A percentile compares a stretch with the other conserved stretches of the same genome.
These are phyloP conservation scores for Talaromyces thailandensis DNA, from an alignment of 495 filamentous ascomycete genomes.

Conservation along the genomic window DNA sequence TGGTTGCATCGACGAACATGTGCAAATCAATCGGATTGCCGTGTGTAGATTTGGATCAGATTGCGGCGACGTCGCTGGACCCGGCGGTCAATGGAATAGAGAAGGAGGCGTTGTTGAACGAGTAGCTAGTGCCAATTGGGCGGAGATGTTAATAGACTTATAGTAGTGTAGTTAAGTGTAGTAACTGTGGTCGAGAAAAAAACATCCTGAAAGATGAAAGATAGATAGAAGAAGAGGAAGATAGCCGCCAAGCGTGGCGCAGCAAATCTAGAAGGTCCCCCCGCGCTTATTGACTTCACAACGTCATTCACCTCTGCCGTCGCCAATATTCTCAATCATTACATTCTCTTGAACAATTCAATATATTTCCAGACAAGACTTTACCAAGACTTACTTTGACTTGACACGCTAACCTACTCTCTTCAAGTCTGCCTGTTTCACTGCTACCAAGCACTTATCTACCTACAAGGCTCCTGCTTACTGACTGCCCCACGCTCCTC, in stretches of 20 bases:
- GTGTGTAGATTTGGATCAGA: conserved; percentile 23
- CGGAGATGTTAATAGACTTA: not conserved
- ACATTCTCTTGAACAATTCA: not conserved
- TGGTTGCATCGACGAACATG: conserved; percentile 7
- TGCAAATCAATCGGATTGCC: conserved; percentile 15
- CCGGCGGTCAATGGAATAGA: conserved; percentile 35
- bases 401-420: not conserved
- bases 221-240: not conserved
- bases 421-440: not conserved
- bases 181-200: not conserved
- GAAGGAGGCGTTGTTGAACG: conserved; percentile 36
- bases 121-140: conserved; percentile 35
- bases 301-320: not conserved
- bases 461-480: not conserved
- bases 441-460: too few species aligned
- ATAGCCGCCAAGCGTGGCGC: conserved; percentile 2
- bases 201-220: too few species aligned
- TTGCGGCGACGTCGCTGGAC: conserved; percentile 36
- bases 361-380: not conserved
- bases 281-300: not conserved
- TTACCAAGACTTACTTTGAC: not conserved
- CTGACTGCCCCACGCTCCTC: not conserved
- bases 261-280: not conserved
- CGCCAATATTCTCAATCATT: not conserved
- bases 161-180: not conserved